Base-by-base conservation (phyloP, 106 monocot genomes). In the Iris macrosiphon region DNA sequence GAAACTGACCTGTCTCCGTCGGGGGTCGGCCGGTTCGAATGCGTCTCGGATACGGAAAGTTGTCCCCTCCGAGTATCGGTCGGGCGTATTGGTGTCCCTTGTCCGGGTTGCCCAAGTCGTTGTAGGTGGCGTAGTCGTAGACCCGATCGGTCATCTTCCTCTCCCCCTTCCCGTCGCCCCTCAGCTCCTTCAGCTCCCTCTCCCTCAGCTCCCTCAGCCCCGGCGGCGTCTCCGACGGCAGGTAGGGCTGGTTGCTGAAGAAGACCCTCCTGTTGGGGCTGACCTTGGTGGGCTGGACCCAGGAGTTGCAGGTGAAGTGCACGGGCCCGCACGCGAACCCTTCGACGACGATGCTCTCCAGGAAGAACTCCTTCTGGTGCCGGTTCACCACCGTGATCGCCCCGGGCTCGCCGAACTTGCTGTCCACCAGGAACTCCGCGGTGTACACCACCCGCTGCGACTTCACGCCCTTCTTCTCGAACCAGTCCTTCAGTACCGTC, bases 231-330 rank as follows among this genome's bases (percentile, higher is more conserved):
- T 98, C 83, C 0, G 68, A 63, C 1, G 91, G 98, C 35, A 98
- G 61, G 57, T 87, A 98, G 19, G 98, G 80, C 91, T 94, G 69
- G 37, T 91, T 82, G 30, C 22, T 64, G 52, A 98, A 98, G 75
- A 98, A 98, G 54, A 91, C 39, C 23, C 98, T 71, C 52, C 60
- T 78, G 40, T 34, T 40, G n/a, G 70, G 77, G 38, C 71, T 31
- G 21, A 81, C 62, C 31, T 57, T 62, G 7, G 44, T 31, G 17
- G 98, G 65, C 26, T 91, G 91, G 16, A 98, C 78, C 98, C 98
- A 98, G 7, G 98, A 98, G 57, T 84, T 59, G 78, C 98, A 98
- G 32, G 70, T 52, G 78, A 98, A 87, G 65, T 83, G 83, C 27
- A 84, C 62, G 0, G 86, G 74, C 34, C 75, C 91, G 40, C 62